These are phyloP conservation scores for Citrus mangshanensis DNA, from an alignment of 345 rosid species.

Conservation along the genomic window DNA sequence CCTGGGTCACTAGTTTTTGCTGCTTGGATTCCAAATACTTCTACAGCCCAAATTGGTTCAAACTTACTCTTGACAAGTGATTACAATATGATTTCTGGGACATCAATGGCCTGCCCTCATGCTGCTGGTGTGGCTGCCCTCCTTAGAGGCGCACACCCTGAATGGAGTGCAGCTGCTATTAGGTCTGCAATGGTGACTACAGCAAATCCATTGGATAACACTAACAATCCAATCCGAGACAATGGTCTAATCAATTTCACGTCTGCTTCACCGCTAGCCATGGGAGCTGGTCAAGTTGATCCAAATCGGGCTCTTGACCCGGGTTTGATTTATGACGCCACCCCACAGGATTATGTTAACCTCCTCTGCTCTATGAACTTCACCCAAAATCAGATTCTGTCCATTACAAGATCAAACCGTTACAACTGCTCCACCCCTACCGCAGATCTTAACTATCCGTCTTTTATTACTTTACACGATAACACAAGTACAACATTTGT, in stretches of 20 bases:
- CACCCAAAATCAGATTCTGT: slow-evolving; percentile 31
- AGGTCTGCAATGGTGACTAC: slow-evolving; percentile 57
- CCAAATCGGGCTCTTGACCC: slow-evolving; percentile 46
- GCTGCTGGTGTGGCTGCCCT: slow-evolving; percentile 55
- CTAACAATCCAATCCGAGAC: slow-evolving; percentile 30
- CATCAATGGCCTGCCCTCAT: slow-evolving; percentile 65
- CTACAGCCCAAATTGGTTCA: slow-evolving; percentile 8
- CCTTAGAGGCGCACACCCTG: slow-evolving; percentile 41
- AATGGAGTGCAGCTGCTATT: slow-evolving; percentile 56
- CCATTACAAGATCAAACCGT: slow-evolving; percentile 35
- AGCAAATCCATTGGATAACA: slow-evolving; percentile 37
- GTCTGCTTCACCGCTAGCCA: slow-evolving; percentile 38
- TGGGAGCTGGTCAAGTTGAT: slow-evolving; percentile 41
- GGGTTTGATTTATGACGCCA: slow-evolving; percentile 44
- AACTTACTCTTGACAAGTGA: slow-evolving; percentile 17
- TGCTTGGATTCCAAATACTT: slow-evolving; percentile 32
- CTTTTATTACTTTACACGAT: slow-evolving; percentile 32
- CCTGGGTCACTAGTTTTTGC: slow-evolving; percentile 52
- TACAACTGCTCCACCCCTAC: slow-evolving; percentile 26
- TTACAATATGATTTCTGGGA: slow-evolving; percentile 46
- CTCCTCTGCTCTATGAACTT: slow-evolving; percentile 40
- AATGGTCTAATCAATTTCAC: neutral
- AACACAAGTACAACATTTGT: neutral
- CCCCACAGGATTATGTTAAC: slow-evolving; percentile 38
- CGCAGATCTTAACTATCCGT: slow-evolving; percentile 44